Percentiles rank a stretch among this genome's conserved stretches.
Evolutionary conservation across 2,329 filamentous ascomycete species (phyloP).

Genomic region (Colletotrichum ledebouriae): DNA sequence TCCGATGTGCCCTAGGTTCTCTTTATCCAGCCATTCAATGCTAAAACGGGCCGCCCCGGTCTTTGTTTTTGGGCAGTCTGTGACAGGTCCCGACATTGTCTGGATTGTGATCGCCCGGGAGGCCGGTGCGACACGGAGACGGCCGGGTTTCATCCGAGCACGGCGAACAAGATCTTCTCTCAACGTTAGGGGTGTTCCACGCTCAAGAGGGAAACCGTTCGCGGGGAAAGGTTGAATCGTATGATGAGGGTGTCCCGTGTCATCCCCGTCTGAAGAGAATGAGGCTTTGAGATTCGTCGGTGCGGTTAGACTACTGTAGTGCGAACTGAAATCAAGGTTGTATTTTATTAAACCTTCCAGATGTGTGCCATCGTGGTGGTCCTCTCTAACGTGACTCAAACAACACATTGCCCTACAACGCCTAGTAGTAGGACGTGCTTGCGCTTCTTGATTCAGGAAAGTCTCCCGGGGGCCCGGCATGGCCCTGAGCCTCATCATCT

Average conservation of each 20-base stretch:
- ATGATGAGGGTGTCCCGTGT: constrained; percentile 22
- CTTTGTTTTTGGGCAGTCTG: neutral
- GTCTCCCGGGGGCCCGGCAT: constrained; percentile 58
- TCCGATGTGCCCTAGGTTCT: neutral
- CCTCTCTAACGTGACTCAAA: constrained; percentile 27
- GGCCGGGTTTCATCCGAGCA: constrained; percentile 33
- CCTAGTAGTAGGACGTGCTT: constrained; percentile 55
- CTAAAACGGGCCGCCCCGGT: constrained; percentile 22
- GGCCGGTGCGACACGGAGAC: neutral
- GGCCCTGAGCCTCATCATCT: constrained; percentile 53
- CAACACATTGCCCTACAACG: constrained; percentile 17
- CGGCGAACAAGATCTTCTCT: neutral
- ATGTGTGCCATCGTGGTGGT: constrained; percentile 18
- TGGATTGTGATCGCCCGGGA: constrained; percentile 12
- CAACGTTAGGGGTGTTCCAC: constrained; percentile 7
- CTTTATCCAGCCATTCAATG: neutral
- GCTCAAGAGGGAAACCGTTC: constrained; percentile 14
- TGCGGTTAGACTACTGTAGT: neutral
- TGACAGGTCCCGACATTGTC: constrained; percentile 14
- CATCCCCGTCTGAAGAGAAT: constrained; percentile 9
- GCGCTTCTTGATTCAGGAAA: constrained; percentile 62
- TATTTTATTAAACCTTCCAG: constrained; percentile 29
- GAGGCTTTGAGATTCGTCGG: neutral
- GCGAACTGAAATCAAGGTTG: constrained; percentile 28
- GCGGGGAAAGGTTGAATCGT: constrained; percentile 8